These are phyloP conservation scores for Phytophthora tentaculata DNA, from an alignment of 352 stramenopile genomes.

Conservation along the genomic window DNA sequence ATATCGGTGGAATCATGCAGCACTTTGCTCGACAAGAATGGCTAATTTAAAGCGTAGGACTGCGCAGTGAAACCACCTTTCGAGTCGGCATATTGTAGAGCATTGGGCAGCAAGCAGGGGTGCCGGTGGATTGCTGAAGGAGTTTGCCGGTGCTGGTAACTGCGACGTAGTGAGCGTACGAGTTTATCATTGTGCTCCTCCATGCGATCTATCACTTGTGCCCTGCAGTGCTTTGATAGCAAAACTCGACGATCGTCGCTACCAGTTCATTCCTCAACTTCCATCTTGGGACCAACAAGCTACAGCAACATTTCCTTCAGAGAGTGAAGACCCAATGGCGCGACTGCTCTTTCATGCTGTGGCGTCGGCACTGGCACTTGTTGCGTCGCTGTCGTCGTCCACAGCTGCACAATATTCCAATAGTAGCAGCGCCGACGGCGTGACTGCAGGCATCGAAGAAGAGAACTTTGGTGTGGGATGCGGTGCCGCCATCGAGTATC, in stretches of 20 bases:
- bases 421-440: conserved; percentile 14
- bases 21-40: conserved; percentile 9
- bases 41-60: conserved; percentile 21
- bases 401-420: conserved; percentile 21
- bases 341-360: conserved; percentile 24
- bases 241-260: not conserved
- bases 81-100: not conserved
- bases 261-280: conserved; percentile 28
- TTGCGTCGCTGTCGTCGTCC: conserved; percentile 8
- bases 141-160: conserved; percentile 13
- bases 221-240: not conserved
- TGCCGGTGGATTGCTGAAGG: conserved; percentile 17
- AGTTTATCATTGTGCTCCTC: not conserved
- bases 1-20: conserved; percentile 14
- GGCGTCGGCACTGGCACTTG: conserved; percentile 16
- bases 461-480: conserved; percentile 47
- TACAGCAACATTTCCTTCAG: not conserved
- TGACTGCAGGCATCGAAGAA: conserved; percentile 25
- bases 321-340: conserved; percentile 16
- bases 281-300: conserved; percentile 15
- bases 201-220: too few species aligned
- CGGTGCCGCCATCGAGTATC: conserved; percentile 28
- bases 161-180: conserved; percentile 12
- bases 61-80: conserved; percentile 16
- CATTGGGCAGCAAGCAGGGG: not conserved